These are phyloP conservation scores for Candida pseudoglaebosa DNA, from an alignment of 805 yeast genomes.

Conservation along the genomic window DNA sequence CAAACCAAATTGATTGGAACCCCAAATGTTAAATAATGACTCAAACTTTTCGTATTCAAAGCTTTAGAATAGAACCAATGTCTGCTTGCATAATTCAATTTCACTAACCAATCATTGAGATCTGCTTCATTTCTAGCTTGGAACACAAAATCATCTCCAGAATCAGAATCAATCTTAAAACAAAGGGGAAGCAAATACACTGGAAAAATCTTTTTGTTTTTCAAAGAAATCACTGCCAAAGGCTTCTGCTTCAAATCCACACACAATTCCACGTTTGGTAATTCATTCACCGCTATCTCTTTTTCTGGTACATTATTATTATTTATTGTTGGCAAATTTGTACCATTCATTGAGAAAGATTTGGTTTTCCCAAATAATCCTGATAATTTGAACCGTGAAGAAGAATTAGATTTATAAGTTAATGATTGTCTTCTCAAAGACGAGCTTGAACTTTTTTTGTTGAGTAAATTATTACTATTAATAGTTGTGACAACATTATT, in stretches of 20 bases:
- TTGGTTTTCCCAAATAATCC: conserved; percentile 55
- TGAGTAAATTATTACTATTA: conserved; percentile 11
- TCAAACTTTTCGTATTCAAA: conserved; percentile 22
- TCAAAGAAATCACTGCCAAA: conserved; percentile 41
- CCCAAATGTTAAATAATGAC: conserved; percentile 59
- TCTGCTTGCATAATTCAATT: conserved; percentile 43
- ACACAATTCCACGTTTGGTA: conserved; percentile 50
- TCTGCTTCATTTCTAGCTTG: conserved; percentile 64
- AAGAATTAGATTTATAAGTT: conserved; percentile 34
- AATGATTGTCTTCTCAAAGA: conserved; percentile 36
- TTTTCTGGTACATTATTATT: conserved; percentile 33
- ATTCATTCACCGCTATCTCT: conserved; percentile 46
- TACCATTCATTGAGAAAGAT: conserved; percentile 54
- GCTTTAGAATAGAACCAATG: conserved; percentile 53
- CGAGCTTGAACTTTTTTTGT: conserved; percentile 27
- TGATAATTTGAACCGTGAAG: conserved; percentile 48
- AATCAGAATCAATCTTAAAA: conserved; percentile 45
- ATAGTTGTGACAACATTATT: conserved; percentile 2
- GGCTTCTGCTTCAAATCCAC: conserved; percentile 52
- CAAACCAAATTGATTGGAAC: conserved; percentile 78
- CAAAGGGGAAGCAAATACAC: conserved; percentile 47
- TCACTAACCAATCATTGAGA: conserved; percentile 69
- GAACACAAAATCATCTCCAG: conserved; percentile 50
- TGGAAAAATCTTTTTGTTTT: conserved; percentile 45
- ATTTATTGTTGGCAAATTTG: conserved; percentile 12